Base-by-base conservation (phyloP, 805 yeast genomes). In the Danielia oregonensis region DNA sequence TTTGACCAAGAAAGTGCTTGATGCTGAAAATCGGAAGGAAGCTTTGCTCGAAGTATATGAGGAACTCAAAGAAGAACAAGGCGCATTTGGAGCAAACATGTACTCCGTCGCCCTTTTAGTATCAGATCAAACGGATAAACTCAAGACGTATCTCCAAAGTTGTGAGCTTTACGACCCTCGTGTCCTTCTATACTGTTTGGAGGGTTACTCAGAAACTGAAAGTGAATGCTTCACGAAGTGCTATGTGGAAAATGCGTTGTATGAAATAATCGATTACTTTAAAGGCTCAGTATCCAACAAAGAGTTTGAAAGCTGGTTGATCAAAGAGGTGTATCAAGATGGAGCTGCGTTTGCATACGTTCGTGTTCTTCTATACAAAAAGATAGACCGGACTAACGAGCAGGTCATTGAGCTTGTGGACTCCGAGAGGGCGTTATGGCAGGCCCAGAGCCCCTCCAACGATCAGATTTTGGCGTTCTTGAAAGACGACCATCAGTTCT, bases 391-490 rank as follows among this genome's bases (percentile, higher is more conserved):
- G n/a, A n/a, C 34, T 2, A n/a, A n/a, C n/a, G 11, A 7, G 8
- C 34, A 32, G 4, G 17, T 32, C 5, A 17, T 44, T 12, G 16
- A 26, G 11, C 13, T 32, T 23, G 12, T 42, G 11, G 37, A 36
- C 16, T 6, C 24, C 3, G 51, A 46, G 18, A 15, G 24, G 7
- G 36, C 31, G 8, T 5, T 21, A 2, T 46, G 51, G 51, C 33
- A 24, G 32, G 42, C 35, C 24, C 42, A 42, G 17, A 37, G 32
- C 16, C 31, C 29, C 9, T 14, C 17, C 2, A 46, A 38, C 29
- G 39, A 39, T 9, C 65, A 21, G 12, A 32, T 46, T 18, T 16
- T 36, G 19, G 22, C 16, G 6, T 30, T 29, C 24, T 42, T 46
- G n/a, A 24, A 33, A n/a, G 6, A 18, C 3, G 9, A 32, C 2